Base-by-base conservation (phyloP, 2,329 filamentous ascomycete species). In the Fusarium dlaminii region DNA sequence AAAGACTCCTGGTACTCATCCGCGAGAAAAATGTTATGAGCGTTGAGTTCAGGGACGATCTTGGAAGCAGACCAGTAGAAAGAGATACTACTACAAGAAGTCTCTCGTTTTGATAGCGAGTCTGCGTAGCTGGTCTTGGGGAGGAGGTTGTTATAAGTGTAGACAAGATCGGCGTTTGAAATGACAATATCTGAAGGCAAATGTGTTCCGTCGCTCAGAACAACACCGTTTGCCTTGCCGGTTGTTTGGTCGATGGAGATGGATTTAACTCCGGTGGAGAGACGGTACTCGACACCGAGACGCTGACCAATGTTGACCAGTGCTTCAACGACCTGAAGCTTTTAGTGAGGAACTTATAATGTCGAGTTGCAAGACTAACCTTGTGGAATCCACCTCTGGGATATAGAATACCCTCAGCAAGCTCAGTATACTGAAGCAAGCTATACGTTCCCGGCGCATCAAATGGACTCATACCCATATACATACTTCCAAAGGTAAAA, bases 401-500 rank as follows among this genome's bases (percentile, higher is more conserved):
- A 82, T 93, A 94, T 90, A 92, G 92, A 48, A 95, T 93, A 1
- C 93, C 93, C 82, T 95, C 91, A 0, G 91, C 90, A 37, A 94
- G 82, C 82, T 94, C 92, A 0, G 92, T 78, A 79, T 94, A 94
- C 81, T 94, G 92, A 58, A 94, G 83, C 67, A 94, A 81, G 55
- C 88, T 91, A 82, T 94, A 94, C 5, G 92, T 94, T 8, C 90
- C 92, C 0, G 92, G 93, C 0, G 93, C 92, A 78, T 93, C 91
- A 78, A 92, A 94, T 0, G 93, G 93, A 62, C 87, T 91, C 92
- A 94, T 94, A 0, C 93, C 93, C 90, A 94, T 92, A 78, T 95
- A 94, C 92, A 94, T 95, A 75, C 91, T 94, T 29, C 90, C 92
- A 81, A 94, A 94, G 0, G 92, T 94, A 73, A 94, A 94, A 0